phyloP scores from a whole-genome alignment of 192 early-diverging fungal genomes.

The Gigaspora rosea region DNA sequence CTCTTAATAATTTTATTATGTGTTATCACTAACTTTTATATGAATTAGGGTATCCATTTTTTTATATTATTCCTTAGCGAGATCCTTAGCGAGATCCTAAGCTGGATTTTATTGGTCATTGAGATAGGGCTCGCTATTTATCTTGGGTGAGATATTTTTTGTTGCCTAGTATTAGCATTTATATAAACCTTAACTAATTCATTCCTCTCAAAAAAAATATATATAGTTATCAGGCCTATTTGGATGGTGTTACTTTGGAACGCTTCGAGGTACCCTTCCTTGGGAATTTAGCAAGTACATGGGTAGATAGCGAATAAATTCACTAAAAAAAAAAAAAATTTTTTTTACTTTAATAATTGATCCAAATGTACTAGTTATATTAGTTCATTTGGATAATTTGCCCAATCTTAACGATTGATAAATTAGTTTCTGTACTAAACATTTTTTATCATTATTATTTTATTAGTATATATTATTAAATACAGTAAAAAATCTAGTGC shows the following conservation, averaged over 20 bases:
- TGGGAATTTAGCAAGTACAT: conserved; percentile 62
- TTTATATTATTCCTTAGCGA: conserved; percentile 52
- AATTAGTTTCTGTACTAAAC: no score
- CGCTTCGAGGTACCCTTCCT: conserved; percentile 71
- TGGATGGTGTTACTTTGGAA: conserved; percentile 69
- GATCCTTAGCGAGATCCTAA: conserved; percentile 44
- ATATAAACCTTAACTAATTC: no score
- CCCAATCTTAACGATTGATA: no score
- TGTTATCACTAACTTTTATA: conserved; percentile 27
- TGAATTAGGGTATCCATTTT: conserved; percentile 47
- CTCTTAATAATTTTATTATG: not conserved
- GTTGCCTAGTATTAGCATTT: not conserved
- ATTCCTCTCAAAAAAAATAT: no score
- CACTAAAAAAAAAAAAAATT: no score
- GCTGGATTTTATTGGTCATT: conserved; percentile 49
- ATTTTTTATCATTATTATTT: no score
- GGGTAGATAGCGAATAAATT: conserved; percentile 69
- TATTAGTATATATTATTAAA: no score
- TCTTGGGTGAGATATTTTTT: conserved; percentile 43
- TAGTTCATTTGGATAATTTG: no score
- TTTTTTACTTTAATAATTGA: no score
- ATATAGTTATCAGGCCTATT: conserved; percentile 64
- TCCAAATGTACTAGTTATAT: no score
- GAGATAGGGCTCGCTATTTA: conserved; percentile 43
- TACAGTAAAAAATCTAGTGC: no score